Base-by-base conservation (phyloP, 768 basidiomycete species). In the Scleroderma citrinum region DNA sequence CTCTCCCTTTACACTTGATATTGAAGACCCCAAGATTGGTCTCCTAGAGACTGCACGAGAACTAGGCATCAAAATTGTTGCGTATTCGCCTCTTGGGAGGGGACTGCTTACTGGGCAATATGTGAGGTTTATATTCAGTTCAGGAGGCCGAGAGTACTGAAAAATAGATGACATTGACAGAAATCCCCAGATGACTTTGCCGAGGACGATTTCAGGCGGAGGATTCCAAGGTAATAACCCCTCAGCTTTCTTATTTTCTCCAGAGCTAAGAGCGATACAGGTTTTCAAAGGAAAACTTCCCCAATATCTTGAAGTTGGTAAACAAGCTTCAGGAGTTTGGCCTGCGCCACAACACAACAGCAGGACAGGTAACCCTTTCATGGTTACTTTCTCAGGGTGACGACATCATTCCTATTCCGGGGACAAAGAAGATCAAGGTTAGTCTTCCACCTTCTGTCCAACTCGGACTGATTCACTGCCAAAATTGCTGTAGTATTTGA, bases 21-120 rank as follows among this genome's bases (percentile, higher is more conserved):
- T 77, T 44, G 76, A 78, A 56, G 66, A 72, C 48, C 61, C 67
- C 5, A 68, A 71, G 50, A 69, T 75, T 30, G 64, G 54, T 2
- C 56, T 80, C 1, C 59, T 76, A 30, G 61, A 69, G 23, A 71
- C 75, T 1, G 71, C 70, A 12, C 62, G 76, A n/a, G 78, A 80
- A 53, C 63, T 80, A 5, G 76, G 76, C 12, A 68, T 78, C 32
- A 65, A 71, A 39, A 67, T 77, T 20, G 62, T 82, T 7, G 75
- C 75, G 1, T 81, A 79, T 49, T 71, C 73, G 2, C 80, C 80
- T 2, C 66, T 81, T 24, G 78, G 78, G 16, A 66, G 76, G 26
- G 78, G 78, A 2, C 50, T 80, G 16, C 54, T 79, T 42, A 78
- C 74, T 1, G 77, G 79, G 2, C 59, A 63, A 49, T 71, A 68